These are phyloP conservation scores for Intubia oerlemansii DNA, from an alignment of 2,329 filamentous ascomycete species.

Conservation along the genomic window DNA sequence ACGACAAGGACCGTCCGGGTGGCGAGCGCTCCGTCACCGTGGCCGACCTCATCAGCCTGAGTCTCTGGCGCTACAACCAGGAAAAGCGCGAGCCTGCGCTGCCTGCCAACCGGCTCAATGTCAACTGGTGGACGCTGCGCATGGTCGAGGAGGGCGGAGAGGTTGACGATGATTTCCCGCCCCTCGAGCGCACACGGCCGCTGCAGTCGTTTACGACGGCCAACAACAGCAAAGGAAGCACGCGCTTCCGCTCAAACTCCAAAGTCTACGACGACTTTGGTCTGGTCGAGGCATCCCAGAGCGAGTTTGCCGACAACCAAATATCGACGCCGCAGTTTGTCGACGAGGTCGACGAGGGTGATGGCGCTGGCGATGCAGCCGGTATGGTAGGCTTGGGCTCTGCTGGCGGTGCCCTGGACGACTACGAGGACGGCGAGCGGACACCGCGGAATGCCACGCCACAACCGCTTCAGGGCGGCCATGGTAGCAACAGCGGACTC, in stretches of 20 bases:
- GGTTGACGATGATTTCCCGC: slow-evolving; percentile 68
- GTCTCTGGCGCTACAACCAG: slow-evolving; percentile 57
- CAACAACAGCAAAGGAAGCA: slow-evolving; percentile 41
- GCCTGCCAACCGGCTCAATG: slow-evolving; percentile 43
- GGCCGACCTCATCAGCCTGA: slow-evolving; percentile 62
- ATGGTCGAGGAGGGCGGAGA: slow-evolving; percentile 75
- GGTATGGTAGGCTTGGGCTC: no score
- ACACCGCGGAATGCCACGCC: slow-evolving; percentile 28
- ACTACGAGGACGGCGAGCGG: slow-evolving; percentile 5
- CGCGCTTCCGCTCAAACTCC: slow-evolving; percentile 44
- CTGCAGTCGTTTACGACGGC: slow-evolving; percentile 65
- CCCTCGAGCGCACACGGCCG: slow-evolving; percentile 50
- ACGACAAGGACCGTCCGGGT: slow-evolving; percentile 35
- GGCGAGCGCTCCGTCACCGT: slow-evolving; percentile 45
- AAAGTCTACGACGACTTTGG: slow-evolving; percentile 71
- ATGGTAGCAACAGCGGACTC: no score
- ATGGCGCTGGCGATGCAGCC: neutral
- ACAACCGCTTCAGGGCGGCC: no score
- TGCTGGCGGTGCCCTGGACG: neutral
- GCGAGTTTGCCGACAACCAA: slow-evolving; percentile 49
- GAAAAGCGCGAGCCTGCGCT: slow-evolving; percentile 52
- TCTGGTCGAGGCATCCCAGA: slow-evolving; percentile 48
- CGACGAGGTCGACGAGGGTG: slow-evolving; percentile 21
- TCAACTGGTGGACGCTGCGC: slow-evolving; percentile 64
- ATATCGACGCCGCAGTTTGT: slow-evolving; percentile 44